A percentile compares a stretch with the other conserved stretches of the same genome.
Evolutionary conservation across 139 green algal species (phyloP).

Genomic region (Auxenochlorella pyrenoidosa): DNA sequence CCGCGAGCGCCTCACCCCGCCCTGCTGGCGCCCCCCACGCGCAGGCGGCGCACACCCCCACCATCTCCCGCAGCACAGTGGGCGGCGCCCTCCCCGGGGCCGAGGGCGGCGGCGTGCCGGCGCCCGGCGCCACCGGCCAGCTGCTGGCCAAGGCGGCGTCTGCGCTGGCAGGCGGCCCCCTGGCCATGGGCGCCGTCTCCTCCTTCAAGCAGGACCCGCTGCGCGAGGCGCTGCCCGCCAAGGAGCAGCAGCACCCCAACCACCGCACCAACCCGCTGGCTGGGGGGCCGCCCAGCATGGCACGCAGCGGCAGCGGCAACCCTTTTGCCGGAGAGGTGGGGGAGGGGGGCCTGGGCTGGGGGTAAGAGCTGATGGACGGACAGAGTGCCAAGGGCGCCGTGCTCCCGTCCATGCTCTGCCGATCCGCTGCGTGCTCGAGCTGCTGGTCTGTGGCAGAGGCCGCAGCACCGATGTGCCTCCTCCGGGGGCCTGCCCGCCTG

Average conservation of each 20-base stretch:
- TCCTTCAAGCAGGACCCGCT: conserved; percentile 29
- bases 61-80: background rate
- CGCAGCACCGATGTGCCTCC: background rate
- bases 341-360: background rate
- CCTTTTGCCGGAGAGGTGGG: conserved; percentile 6
- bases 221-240: background rate
- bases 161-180: conserved; percentile 4
- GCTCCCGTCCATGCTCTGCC: background rate
- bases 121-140: background rate
- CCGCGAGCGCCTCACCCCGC: background rate
- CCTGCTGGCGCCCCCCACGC: background rate
- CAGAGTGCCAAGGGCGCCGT: background rate
- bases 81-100: background rate
- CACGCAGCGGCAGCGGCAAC: conserved; percentile 37
- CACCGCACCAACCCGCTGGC: conserved; percentile 19
- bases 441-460: background rate
- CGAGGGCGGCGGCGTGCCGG: background rate
- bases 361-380: background rate
- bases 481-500: no score
- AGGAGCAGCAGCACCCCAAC: conserved; percentile 14
- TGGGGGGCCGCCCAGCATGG: background rate
- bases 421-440: background rate
- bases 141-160: background rate
- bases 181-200: conserved; percentile 8
- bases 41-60: conserved; percentile 27